Percentiles rank a stretch among this genome's conserved stretches.
Evolutionary conservation across 306 rosid species (phyloP).

Genomic region (Medicago ruthenica): DNA sequence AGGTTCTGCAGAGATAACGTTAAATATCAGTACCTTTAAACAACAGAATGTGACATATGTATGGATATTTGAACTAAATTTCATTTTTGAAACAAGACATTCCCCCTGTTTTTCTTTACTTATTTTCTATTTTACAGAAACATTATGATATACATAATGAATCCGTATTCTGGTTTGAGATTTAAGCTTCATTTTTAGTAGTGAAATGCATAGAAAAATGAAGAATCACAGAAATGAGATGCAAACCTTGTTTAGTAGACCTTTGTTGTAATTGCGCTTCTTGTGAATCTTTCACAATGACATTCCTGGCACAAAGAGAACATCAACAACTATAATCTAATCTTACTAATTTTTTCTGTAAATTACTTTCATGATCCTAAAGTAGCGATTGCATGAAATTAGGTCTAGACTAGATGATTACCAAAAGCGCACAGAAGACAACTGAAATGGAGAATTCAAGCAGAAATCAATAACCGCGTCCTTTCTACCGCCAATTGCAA

Average conservation of each 20-base stretch:
- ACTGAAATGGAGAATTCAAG: slow-evolving; percentile 66
- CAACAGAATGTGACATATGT: background rate
- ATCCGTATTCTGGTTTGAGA: slow-evolving; percentile 12
- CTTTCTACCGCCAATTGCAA: slow-evolving; percentile 88
- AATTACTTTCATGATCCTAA: background rate
- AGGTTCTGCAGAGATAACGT: slow-evolving; percentile 64
- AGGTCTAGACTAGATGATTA: slow-evolving; percentile 18
- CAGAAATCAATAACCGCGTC: slow-evolving; percentile 82
- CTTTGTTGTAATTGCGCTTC: slow-evolving; percentile 67
- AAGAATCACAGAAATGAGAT: slow-evolving; percentile 34
- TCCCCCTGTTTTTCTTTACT: background rate
- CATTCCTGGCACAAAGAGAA: slow-evolving; percentile 50
- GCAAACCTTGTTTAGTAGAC: slow-evolving; percentile 64
- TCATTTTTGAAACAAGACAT: slow-evolving; percentile 14
- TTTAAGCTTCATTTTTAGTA: slow-evolving; percentile 26
- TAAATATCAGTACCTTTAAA: slow-evolving; percentile 37
- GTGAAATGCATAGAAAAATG: slow-evolving; percentile 25
- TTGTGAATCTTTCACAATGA: slow-evolving; percentile 61
- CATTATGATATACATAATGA: background rate
- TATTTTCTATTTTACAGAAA: slow-evolving; percentile 11
- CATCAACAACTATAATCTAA: slow-evolving; percentile 2
- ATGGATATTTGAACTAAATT: slow-evolving; percentile 32
- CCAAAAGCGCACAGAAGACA: slow-evolving; percentile 76
- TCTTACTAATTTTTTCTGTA: background rate
- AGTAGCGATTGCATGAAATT: too few species aligned